Conservation (phyloP, 2,329 filamentous ascomycete genomes). For the Trematosphaeria pertusa region DNA sequence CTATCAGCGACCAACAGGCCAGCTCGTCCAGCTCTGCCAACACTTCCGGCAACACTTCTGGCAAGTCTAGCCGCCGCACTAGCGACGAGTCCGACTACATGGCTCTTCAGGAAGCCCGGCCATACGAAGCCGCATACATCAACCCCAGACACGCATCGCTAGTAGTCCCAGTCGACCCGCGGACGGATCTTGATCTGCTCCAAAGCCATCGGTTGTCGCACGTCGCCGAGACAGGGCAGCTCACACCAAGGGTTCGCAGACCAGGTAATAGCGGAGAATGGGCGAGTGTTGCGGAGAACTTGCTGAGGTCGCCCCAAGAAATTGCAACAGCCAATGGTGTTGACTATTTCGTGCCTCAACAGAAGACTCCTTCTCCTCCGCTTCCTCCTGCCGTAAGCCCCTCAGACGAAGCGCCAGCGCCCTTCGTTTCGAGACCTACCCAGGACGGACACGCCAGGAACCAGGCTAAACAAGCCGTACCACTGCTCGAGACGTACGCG, state of each 20-base stretch:
- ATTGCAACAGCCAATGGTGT: conserved; percentile 41
- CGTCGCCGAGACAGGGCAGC: conserved; percentile 58
- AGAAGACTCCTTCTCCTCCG: conserved; percentile 46
- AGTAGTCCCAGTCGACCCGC: conserved; percentile 36
- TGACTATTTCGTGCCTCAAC: conserved; percentile 45
- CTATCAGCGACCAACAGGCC: conserved; percentile 18
- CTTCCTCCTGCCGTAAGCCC: conserved; percentile 25
- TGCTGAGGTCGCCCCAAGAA: conserved; percentile 27
- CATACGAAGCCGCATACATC: conserved; percentile 45
- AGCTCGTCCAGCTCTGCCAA: conserved; percentile 28
- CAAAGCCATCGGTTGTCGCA: conserved; percentile 57
- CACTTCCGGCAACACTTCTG: conserved; percentile 33
- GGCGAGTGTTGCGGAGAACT: conserved; percentile 44
- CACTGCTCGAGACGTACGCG: conserved; percentile 47
- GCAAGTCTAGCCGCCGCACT: conserved; percentile 39
- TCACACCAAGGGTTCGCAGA: conserved; percentile 50
- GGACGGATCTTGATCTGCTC: conserved; percentile 49
- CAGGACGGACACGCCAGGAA: conserved; percentile 34
- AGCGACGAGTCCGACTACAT: conserved; percentile 48
- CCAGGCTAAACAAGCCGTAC: conserved; percentile 39
- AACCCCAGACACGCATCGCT: conserved; percentile 27
- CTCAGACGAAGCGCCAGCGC: conserved; percentile 20
- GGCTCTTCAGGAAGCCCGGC: conserved; percentile 34
- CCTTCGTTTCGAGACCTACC: conserved; percentile 20
- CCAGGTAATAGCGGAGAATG: conserved; percentile 48